Percentiles rank a stretch among this genome's conserved stretches.
phyloP scores from a whole-genome alignment of 768 basidiomycete species.

The Tylopilus sp. region DNA sequence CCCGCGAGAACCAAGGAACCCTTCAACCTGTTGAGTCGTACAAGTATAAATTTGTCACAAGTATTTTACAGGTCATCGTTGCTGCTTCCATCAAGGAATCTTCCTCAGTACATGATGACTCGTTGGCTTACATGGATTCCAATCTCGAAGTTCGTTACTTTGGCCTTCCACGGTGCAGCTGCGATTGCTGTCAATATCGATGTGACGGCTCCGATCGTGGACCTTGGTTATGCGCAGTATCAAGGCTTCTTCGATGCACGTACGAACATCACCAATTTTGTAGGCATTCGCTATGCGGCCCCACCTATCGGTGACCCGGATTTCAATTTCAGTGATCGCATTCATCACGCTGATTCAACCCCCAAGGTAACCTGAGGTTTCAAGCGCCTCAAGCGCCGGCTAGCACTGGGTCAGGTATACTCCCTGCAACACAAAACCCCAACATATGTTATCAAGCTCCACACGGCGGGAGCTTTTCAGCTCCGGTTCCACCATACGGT shows the following conservation, averaged over 20 bases:
- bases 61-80: background rate
- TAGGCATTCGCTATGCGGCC: constrained; percentile 45
- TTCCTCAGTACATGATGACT: constrained; percentile 1
- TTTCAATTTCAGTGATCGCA: background rate
- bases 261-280: constrained; percentile 23
- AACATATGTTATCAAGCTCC: constrained; percentile 23
- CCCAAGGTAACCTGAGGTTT: constrained; percentile 24
- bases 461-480: constrained; percentile 4
- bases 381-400: constrained; percentile 27
- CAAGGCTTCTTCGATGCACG: constrained; percentile 24
- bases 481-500: constrained; percentile 2
- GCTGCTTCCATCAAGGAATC: background rate
- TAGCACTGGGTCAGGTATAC: constrained; percentile 14
- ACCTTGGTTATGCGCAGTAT: constrained; percentile 5
- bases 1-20: background rate
- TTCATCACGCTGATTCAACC: background rate
- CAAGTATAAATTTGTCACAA: background rate
- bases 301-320: constrained; percentile 39
- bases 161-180: background rate
- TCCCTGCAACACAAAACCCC: constrained; percentile 27
- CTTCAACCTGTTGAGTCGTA: background rate
- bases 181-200: background rate
- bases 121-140: background rate
- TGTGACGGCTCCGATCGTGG: constrained; percentile 14
- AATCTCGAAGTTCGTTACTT: background rate